Evolutionary conservation across 108 stramenopile genomes (phyloP), one percentile per base, ranked within the genome.

Genomic region (Pseudonitzschia delicatissima): DNA sequence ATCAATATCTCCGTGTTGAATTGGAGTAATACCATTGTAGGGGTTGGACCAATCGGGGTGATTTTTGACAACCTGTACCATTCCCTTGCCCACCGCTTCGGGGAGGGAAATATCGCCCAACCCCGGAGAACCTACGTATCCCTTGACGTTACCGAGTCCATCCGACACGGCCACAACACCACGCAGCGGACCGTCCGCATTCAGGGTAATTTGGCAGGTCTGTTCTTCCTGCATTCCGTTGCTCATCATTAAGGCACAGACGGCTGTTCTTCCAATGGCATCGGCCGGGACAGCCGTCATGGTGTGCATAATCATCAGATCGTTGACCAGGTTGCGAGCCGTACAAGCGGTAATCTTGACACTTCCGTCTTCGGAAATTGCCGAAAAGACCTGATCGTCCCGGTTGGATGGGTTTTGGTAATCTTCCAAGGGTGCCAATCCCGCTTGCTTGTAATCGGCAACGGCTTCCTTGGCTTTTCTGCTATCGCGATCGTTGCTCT

Each of bases 221-320:
- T 94, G 93, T 45, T 91, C 87, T 7, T 71, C 82, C 66, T 94
- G 90, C 81, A 94, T 94, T 17, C 90, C 93, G 68, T 86, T 90
- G 17, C 81, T 75, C 45, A 90, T 76, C 70, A 94, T 45, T 5
- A 91, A 58, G 31, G 76, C 77, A 63, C 93, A 91, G 5, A 76
- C 61, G n/a, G 82, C 67, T 25, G 86, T 52, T 50, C 90, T 70
- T 45, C 90, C 90, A 4, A 94, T 68, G 2, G 82, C 88, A 60
- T 89, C 85, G 20, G 81, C 83, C 11, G 90, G 82, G 5, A 83
- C 69, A 12, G 85, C 74, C 49, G 82, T 86, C 80, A 94, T 70
- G 45, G 74, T 74, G 42, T 94, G 93, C 42, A 77, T 76, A n/a
- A 91, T 80, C 80, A 84, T 85, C 47, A 88, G 45, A 59, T 94